Conservation (phyloP, 352 stramenopile genomes). For the Globisporangium camurandrum region DNA sequence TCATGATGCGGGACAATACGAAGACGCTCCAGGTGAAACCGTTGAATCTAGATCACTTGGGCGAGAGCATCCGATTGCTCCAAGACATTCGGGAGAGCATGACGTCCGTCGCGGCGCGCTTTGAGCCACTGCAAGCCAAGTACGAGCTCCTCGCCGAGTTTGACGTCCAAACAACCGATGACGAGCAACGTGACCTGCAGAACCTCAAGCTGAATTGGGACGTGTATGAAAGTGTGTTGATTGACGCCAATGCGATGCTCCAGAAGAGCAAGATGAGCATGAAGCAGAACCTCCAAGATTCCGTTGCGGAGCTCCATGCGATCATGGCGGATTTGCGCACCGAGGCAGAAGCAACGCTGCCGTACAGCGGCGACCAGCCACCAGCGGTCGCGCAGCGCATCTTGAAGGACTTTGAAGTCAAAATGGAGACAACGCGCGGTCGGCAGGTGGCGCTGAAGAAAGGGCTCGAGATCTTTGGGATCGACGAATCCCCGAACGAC, state of each 20-base stretch:
- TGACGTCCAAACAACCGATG: conserved; percentile 83
- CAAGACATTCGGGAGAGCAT: conserved; percentile 84
- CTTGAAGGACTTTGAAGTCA: conserved; percentile 85
- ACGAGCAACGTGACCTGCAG: conserved; percentile 68
- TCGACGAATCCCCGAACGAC: conserved; percentile 84
- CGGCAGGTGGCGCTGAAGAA: conserved; percentile 78
- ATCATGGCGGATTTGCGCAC: conserved; percentile 76
- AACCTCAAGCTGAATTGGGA: conserved; percentile 78
- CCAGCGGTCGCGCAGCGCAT: conserved; percentile 48
- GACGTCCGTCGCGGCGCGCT: conserved; percentile 54
- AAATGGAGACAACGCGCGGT: conserved; percentile 70
- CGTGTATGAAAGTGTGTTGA: conserved; percentile 76
- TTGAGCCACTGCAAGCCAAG: conserved; percentile 82
- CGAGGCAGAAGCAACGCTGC: conserved; percentile 67
- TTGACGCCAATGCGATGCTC: conserved; percentile 84
- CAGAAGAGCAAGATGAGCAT: conserved; percentile 93
- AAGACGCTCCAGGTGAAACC: conserved; percentile 81
- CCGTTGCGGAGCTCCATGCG: conserved; percentile 77
- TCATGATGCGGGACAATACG: conserved; percentile 86
- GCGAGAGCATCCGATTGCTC: conserved; percentile 85
- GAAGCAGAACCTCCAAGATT: conserved; percentile 93
- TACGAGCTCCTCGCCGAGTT: conserved; percentile 86
- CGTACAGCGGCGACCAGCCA: conserved; percentile 61
- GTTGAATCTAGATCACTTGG: conserved; percentile 86
- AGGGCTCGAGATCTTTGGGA: conserved; percentile 90